Conservation (phyloP, 345 rosid species). For the Pelargonium nanum region DNA sequence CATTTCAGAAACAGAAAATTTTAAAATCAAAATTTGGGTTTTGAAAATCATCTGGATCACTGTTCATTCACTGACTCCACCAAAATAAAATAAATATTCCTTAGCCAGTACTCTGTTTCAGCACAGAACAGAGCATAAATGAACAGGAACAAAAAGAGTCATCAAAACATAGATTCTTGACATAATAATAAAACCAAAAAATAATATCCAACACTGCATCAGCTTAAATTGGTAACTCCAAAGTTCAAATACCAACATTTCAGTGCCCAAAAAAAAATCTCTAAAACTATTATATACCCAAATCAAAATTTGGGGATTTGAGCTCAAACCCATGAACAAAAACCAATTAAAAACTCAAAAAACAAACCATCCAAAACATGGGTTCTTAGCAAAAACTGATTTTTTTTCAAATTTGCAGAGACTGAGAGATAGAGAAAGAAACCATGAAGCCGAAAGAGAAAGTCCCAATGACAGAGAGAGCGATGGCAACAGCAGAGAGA, state of each 20-base stretch:
- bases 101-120: background rate
- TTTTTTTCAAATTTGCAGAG: background rate
- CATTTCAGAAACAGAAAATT: too few species aligned
- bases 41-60: background rate
- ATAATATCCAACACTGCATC: too few species aligned
- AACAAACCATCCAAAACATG: background rate
- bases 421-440: background rate
- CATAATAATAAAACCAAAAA: too few species aligned
- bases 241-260: too few species aligned
- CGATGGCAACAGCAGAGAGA: constrained; percentile 59
- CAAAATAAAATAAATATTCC: background rate
- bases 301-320: background rate
- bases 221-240: background rate
- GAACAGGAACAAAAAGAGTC: too few species aligned
- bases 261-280: too few species aligned
- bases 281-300: too few species aligned
- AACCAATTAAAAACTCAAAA: too few species aligned
- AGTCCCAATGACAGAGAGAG: constrained; percentile 58
- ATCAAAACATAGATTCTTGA: too few species aligned
- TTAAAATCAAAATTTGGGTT: too few species aligned
- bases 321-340: background rate
- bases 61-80: too few species aligned
- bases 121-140: background rate
- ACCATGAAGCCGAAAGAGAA: constrained; percentile 79
- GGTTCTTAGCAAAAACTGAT: too few species aligned